A percentile compares a stretch with the other conserved stretches of the same genome.
Evolutionary conservation across 1,284 basidiomycete species (phyloP).

Genomic region (Pterulicium gracile): DNA sequence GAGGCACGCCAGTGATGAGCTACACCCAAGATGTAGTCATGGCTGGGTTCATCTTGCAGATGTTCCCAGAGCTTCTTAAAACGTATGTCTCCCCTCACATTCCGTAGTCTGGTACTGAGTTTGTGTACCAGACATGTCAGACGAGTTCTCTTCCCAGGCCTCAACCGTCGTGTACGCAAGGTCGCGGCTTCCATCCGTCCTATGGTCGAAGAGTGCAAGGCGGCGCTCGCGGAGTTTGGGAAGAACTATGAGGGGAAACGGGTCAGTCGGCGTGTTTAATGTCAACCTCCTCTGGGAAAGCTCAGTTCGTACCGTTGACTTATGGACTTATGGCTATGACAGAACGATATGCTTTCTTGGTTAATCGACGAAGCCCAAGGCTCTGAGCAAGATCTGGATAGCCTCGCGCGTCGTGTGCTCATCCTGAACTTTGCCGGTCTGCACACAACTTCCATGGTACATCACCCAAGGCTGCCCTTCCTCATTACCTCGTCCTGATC

Average conservation of each 20-base stretch:
- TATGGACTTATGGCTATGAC: too few relatives aligned
- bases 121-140: too few relatives aligned
- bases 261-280: not conserved
- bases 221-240: not conserved
- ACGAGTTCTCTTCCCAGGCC: not conserved
- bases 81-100: not conserved
- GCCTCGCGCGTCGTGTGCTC: constrained; percentile 13
- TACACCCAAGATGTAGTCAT: not conserved
- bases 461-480: constrained; percentile 11
- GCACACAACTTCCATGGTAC: constrained; percentile 18
- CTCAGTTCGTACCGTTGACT: too few relatives aligned
- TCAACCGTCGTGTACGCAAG: not conserved
- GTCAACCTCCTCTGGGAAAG: not conserved
- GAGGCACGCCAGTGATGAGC: not conserved
- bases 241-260: not conserved
- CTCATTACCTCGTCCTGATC: not conserved
- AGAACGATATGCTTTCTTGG: constrained; percentile 19
- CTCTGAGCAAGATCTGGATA: constrained; percentile 9
- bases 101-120: too few relatives aligned
- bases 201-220: not conserved
- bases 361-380: constrained; percentile 15
- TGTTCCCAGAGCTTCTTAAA: not conserved
- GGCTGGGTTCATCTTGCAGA: not conserved
- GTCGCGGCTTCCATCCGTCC: not conserved
- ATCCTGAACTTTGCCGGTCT: constrained; percentile 17